Base-by-base conservation (phyloP, 108 stramenopile species). In the Pseudonitzschia multistriata region DNA sequence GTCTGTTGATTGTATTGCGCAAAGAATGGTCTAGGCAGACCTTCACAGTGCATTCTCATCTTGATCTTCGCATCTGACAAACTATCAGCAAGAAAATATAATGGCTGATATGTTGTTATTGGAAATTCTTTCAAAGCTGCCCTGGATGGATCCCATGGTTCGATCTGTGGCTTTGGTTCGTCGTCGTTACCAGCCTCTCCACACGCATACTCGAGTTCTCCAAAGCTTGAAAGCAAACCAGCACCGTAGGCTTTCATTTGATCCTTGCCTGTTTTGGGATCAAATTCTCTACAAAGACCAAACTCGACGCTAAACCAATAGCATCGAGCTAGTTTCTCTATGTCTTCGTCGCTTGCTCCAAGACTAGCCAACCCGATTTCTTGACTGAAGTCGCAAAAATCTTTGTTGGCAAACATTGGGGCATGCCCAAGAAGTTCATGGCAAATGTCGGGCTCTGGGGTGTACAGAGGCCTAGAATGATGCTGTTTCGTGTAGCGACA, bases 281-380 rank as follows among this genome's bases (percentile, higher is more conserved):
- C 57, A 33, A 35, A 34, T 72, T 95, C 89, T 8, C 77, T 70
- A 76, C 94, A 96, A 10, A 97, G 70, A 10, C 98, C 98, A 71
- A 99, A 99, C 71, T 99, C 98, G 5, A 99, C 95, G 7, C 92
- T 93, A 81, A 91, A 84, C 97, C 97, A 98, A 76, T 98, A 98
- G 74, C 81, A 82, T 31, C 74, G 77, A 11, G 96, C 96, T 3
- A 96, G 76, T 60, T 89, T 91, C 34, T 89, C 62, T 0, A 98
- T 76, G 50, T 97, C 98, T 53, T 96, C 96, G 49, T 98, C 98
- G 22, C 78, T 80, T 5, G 98, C 98, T 11, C 98, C 98, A 19
- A 98, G 73, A 31, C 88, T 89, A 14, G 98, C 98, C 45, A 98
- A 70, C 55, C 98, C 98, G 64, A 97, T 96, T 72, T 97, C 96